phyloP scores from a whole-genome alignment of 257 asterid genomes.

The Penstemon newberryi region DNA sequence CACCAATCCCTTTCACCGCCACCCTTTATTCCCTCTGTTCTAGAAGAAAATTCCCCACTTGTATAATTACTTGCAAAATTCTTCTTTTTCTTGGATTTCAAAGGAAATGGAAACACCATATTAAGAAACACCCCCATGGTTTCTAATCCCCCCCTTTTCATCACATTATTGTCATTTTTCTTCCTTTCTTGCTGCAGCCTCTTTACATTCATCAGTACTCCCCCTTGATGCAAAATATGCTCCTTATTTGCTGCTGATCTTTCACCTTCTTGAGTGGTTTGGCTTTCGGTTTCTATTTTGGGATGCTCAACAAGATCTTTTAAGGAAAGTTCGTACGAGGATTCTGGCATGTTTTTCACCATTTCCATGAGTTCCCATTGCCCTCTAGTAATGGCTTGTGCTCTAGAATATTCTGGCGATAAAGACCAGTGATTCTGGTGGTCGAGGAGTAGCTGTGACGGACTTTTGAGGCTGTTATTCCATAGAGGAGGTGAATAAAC shows the following conservation, averaged over 20 bases:
- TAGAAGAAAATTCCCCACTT: slow-evolving; percentile 49
- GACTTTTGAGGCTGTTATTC: slow-evolving; percentile 45
- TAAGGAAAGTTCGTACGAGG: slow-evolving; percentile 65
- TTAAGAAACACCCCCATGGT: slow-evolving; percentile 59
- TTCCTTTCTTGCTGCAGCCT: slow-evolving; percentile 36
- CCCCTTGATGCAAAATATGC: slow-evolving; percentile 29
- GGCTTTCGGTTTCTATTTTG: slow-evolving; percentile 19
- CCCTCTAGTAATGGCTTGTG: slow-evolving; percentile 72
- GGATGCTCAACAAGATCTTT: slow-evolving; percentile 68
- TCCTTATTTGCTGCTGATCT: no score
- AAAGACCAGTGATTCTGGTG: slow-evolving; percentile 25
- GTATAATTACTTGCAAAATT: slow-evolving; percentile 10
- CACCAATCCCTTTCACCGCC: slow-evolving; percentile 68
- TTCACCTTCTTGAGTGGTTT: background rate
- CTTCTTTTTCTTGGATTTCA: slow-evolving; percentile 43
- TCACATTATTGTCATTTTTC: slow-evolving; percentile 30
- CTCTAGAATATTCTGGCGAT: slow-evolving; percentile 45
- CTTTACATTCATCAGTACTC: slow-evolving; percentile 25
- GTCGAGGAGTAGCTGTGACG: slow-evolving; percentile 40
- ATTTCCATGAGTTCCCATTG: slow-evolving; percentile 86
- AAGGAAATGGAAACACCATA: slow-evolving; percentile 58
- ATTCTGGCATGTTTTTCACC: slow-evolving; percentile 79
- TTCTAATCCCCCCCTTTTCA: slow-evolving; percentile 45
- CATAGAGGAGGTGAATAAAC: slow-evolving; percentile 63
- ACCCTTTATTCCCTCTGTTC: slow-evolving; percentile 39